Evolutionary conservation across 1,139 yeast species (phyloP).

Genomic region (Kodamaea sp.): DNA sequence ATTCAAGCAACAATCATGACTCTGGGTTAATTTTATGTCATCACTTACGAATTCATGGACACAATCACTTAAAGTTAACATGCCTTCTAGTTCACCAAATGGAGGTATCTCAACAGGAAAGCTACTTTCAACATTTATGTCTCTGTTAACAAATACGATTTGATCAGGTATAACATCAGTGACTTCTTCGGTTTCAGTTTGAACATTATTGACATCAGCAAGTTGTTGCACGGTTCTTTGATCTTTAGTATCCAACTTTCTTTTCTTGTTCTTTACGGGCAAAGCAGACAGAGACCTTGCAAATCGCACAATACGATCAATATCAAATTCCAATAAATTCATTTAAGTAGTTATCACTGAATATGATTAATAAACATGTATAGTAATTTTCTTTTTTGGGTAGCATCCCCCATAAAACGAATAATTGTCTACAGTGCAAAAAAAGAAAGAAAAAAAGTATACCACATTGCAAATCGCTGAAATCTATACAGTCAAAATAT

Average conservation of each 20-base stretch:
- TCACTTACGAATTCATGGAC: constrained; percentile 6
- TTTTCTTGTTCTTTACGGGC: constrained; percentile 8
- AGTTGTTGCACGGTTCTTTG: no score
- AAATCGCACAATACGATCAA: constrained; percentile 9
- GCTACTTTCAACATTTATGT: not conserved
- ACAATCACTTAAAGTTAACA: not conserved
- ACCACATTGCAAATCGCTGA: not conserved
- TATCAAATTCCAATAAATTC: constrained; percentile 12
- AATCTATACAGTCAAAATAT: no score
- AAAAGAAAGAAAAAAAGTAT: not conserved
- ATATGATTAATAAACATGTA: no score
- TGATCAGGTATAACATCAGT: not conserved
- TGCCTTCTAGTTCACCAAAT: not conserved
- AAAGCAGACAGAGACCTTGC: constrained; percentile 1
- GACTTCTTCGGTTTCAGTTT: not conserved
- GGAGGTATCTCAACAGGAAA: constrained; percentile 6
- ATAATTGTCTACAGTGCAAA: no score
- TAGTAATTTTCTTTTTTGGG: not conserved
- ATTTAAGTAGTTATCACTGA: not conserved
- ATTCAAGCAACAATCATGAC: constrained; percentile 1
- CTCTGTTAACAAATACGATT: constrained; percentile 4
- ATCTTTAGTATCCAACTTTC: constrained; percentile 4
- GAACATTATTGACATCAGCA: no score
- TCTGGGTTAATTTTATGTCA: constrained; percentile 11
- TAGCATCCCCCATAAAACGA: not conserved